A percentile compares a stretch with the other conserved stretches of the same genome.
Evolutionary conservation across 2,329 filamentous ascomycete genomes (phyloP).

Genomic region (Didymella pinodella): DNA sequence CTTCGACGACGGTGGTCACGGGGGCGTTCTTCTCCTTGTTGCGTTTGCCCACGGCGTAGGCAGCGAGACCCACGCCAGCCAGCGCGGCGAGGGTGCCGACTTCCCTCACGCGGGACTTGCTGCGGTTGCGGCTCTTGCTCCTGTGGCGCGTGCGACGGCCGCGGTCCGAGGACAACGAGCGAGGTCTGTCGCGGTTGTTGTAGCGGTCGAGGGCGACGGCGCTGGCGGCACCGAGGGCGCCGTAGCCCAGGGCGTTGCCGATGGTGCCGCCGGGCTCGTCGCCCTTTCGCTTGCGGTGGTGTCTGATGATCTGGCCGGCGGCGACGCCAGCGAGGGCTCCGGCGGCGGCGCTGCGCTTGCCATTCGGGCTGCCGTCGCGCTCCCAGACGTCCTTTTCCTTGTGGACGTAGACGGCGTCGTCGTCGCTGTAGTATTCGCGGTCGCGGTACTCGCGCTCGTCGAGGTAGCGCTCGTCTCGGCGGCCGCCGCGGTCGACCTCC

Average conservation of each 20-base stretch:
- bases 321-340: constrained; percentile 68
- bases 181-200: constrained; percentile 57
- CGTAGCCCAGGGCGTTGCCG: constrained; percentile 65
- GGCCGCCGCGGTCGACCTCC: constrained; percentile 61
- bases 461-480: constrained; percentile 48
- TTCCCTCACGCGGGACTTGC: constrained; percentile 57
- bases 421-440: constrained; percentile 64
- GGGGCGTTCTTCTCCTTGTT: constrained; percentile 59
- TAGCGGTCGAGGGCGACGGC: constrained; percentile 65
- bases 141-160: constrained; percentile 33
- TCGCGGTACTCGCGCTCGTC: constrained; percentile 52
- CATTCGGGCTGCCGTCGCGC: constrained; percentile 53
- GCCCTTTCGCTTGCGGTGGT: constrained; percentile 64
- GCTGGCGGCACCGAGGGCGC: constrained; percentile 67
- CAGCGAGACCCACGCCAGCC: constrained; percentile 67
- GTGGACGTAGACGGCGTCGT: constrained; percentile 67
- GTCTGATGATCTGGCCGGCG: constrained; percentile 66
- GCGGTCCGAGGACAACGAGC: constrained; percentile 49
- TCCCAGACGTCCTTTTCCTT: constrained; percentile 59
- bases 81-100: constrained; percentile 67
- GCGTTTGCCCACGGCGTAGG: constrained; percentile 60
- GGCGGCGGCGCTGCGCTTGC: constrained; percentile 68
- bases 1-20: constrained; percentile 51
- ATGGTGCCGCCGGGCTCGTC: constrained; percentile 61
- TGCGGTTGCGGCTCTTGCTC: constrained; percentile 44